Evolutionary conservation across 495 filamentous ascomycete genomes (phyloP).

Genomic region (Talaromyces liani): DNA sequence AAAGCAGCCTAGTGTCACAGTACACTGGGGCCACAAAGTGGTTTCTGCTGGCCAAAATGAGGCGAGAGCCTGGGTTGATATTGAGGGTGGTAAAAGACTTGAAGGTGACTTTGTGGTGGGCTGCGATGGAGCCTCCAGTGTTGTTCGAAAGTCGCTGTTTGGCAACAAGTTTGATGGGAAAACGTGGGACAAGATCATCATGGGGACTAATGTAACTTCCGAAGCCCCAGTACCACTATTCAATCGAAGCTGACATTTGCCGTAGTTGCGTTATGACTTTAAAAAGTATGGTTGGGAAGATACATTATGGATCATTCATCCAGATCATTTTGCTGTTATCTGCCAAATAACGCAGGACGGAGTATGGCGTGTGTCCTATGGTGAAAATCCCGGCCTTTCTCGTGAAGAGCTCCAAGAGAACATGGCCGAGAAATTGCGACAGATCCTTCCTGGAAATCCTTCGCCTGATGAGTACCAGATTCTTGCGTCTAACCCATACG

Average conservation of each 20-base stretch:
- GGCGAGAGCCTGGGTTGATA: conserved; percentile 40
- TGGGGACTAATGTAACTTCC: conserved; percentile 51
- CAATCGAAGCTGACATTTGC: neutral
- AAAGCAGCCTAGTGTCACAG: conserved; percentile 29
- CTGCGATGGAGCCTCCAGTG: conserved; percentile 52
- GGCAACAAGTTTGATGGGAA: conserved; percentile 50
- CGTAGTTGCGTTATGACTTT: conserved; percentile 51
- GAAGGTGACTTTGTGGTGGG: conserved; percentile 51
- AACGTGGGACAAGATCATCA: conserved; percentile 50
- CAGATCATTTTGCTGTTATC: conserved; percentile 53
- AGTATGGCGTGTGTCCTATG: conserved; percentile 55
- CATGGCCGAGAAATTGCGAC: conserved; percentile 44
- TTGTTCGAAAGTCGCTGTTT: conserved; percentile 46
- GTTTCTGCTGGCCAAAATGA: conserved; percentile 42
- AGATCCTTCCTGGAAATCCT: conserved; percentile 51
- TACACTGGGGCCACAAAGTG: conserved; percentile 46
- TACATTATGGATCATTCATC: conserved; percentile 52
- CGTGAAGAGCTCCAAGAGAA: conserved; percentile 44
- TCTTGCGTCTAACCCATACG: too few relatives aligned
- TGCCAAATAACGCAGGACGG: conserved; percentile 49
- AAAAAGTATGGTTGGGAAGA: conserved; percentile 46
- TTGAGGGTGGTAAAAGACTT: conserved; percentile 35
- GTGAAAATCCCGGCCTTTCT: conserved; percentile 42
- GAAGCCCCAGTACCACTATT: too few relatives aligned
- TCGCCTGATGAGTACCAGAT: conserved; percentile 43